phyloP scores from a whole-genome alignment of 176 grass and related monocot genomes.

The Chloris gayana region DNA sequence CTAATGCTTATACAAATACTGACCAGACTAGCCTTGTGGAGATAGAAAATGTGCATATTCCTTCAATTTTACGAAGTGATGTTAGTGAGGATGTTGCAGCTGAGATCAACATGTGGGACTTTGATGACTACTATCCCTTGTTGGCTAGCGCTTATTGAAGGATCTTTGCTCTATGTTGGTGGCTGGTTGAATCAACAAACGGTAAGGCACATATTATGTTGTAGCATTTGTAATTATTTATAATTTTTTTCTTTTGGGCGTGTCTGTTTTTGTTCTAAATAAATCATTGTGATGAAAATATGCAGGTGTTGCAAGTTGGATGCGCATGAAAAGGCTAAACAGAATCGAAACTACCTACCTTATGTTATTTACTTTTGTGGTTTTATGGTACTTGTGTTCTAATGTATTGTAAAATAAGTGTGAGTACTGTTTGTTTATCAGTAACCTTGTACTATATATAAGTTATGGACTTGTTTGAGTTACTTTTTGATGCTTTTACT shows the following conservation, averaged over 20 bases:
- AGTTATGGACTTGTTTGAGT: background rate
- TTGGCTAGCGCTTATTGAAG: background rate
- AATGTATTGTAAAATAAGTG: background rate
- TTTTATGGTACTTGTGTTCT: background rate
- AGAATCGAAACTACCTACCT: background rate
- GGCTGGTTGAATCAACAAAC: background rate
- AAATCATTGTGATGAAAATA: background rate
- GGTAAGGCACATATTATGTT: background rate
- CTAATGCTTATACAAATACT: background rate
- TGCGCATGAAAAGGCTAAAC: background rate
- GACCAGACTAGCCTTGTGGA: background rate
- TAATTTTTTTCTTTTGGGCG: background rate
- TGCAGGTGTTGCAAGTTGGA: background rate
- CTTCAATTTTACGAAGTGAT: background rate
- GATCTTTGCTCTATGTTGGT: background rate
- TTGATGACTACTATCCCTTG: background rate
- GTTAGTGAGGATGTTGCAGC: background rate
- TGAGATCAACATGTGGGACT: slow-evolving; percentile 6
- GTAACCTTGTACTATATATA: background rate
- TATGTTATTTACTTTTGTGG: background rate
- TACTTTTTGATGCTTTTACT: background rate
- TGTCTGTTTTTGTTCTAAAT: background rate
- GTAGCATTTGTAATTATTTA: no score
- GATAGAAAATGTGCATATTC: background rate
- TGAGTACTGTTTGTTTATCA: background rate